These are phyloP conservation scores for Termitomyces sp. DNA, from an alignment of 768 basidiomycete species.

Conservation along the genomic window DNA sequence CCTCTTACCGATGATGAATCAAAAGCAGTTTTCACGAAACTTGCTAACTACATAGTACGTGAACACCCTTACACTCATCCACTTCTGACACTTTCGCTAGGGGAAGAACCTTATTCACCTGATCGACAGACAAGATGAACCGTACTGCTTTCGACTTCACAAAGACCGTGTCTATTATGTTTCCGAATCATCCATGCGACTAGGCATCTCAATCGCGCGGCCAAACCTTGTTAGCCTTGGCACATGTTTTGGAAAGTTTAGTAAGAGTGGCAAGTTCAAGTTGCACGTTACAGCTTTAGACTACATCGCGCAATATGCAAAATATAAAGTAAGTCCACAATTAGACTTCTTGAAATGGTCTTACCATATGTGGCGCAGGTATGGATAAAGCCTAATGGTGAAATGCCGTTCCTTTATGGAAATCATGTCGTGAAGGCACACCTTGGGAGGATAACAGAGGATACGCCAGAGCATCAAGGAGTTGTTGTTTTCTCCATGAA, in stretches of 20 bases:
- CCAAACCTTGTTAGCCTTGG: constrained; percentile 90
- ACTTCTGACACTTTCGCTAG: constrained; percentile 30
- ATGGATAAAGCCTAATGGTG: constrained; percentile 99
- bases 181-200: constrained; percentile 89
- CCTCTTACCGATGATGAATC: constrained; percentile 97
- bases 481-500: constrained; percentile 96
- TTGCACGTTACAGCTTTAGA: constrained; percentile 92
- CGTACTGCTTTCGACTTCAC: constrained; percentile 93
- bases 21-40: constrained; percentile 91
- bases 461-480: constrained; percentile 98
- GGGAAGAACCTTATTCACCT: constrained; percentile 96
- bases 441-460: constrained; percentile 97
- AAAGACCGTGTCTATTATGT: constrained; percentile 96
- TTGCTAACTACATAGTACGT: constrained; percentile 93
- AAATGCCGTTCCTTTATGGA: constrained; percentile 99
- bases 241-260: constrained; percentile 97
- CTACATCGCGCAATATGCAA: constrained; percentile 92
- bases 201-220: constrained; percentile 87
- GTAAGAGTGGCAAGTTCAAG: constrained; percentile 96
- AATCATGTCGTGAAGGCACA: constrained; percentile 99
- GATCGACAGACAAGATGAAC: constrained; percentile 91
- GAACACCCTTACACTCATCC: not conserved
- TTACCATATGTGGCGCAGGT: constrained; percentile 43
- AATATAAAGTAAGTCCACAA: constrained; percentile 73
- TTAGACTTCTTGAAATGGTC: not conserved